Evolutionary conservation across 768 basidiomycete species (phyloP).

Genomic region (Tephrocybe sp.): DNA sequence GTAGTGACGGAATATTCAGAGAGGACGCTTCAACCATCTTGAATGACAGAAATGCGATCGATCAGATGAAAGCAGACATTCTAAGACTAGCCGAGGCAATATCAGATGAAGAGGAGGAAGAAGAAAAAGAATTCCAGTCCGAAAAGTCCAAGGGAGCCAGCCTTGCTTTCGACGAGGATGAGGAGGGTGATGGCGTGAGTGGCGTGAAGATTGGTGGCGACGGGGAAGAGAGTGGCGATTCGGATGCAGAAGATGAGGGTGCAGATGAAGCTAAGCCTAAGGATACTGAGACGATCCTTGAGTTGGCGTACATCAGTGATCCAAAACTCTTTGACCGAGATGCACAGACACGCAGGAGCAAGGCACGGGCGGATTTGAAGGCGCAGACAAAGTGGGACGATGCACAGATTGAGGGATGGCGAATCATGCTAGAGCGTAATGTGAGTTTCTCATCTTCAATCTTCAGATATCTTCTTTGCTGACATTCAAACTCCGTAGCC

Average conservation of each 20-base stretch:
- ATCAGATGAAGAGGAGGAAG: conserved; percentile 65
- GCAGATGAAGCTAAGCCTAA: conserved; percentile 26
- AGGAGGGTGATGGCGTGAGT: conserved; percentile 45
- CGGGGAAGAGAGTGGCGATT: conserved; percentile 44
- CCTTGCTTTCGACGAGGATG: conserved; percentile 40
- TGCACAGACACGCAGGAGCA: conserved; percentile 65
- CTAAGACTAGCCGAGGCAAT: conserved; percentile 71
- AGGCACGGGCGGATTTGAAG: conserved; percentile 62
- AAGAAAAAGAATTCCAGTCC: conserved; percentile 20
- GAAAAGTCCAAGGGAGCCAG: conserved; percentile 27
- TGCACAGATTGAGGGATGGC: conserved; percentile 92
- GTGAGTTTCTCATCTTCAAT: conserved; percentile 42
- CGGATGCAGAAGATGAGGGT: conserved; percentile 31
- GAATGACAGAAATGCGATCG: conserved; percentile 58
- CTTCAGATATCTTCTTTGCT: neutral
- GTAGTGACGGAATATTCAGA: conserved; percentile 23
- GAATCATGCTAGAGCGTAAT: conserved; percentile 83
- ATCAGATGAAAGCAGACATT: conserved; percentile 81
- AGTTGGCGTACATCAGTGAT: conserved; percentile 74
- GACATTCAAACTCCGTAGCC: conserved; percentile 38
- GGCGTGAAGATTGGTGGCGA: conserved; percentile 55
- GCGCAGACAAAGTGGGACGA: conserved; percentile 74
- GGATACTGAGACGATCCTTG: conserved; percentile 62
- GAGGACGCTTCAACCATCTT: conserved; percentile 43
- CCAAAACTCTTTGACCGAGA: conserved; percentile 77